Base-by-base conservation (phyloP, 2,329 filamentous ascomycete genomes). In the Lachnellula hyalina region DNA sequence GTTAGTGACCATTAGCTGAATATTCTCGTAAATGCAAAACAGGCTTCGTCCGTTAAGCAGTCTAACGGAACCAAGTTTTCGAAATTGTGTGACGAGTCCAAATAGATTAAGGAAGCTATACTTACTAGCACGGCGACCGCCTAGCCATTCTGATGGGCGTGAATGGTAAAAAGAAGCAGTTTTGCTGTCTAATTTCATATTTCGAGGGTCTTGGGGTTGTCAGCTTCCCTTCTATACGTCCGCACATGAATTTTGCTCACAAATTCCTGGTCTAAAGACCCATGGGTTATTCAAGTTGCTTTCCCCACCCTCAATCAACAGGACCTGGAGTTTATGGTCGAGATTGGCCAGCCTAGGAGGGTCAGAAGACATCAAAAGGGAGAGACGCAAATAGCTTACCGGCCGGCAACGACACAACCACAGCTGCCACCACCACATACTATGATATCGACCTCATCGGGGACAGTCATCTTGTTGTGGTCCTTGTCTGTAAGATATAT, bases 141-240 rank as follows among this genome's bases (percentile, higher is more conserved):
- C 81, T 25, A 92, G 81, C 76, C 82, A 87, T 70, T 47, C 23
- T 75, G 62, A 54, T 55, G 62, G 52, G 25, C 63, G 53, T 8
- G 87, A 90, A 70, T 91, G 83, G 68, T 92, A 93, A 72, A 92
- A 92, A 0, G 86, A 87, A 35, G 89, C 61, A 46, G 63, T 67
- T 45, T 65, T 65, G 55, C 86, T 90, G 77, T 68, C 66, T 47
- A 68, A 53, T 51, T 67, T 68, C 66, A 68, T 68, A 35, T 68
- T 68, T 46, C 58, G 61, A 6, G 66, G 66, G 50, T 63, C 63
- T 66, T 32, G n/a, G 0, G n/a, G 11, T 3, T 15, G 35, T 66
- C 42, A 63, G 54, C 28, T 32, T 32, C 28, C 28, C 28, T 12
- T 9, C 4, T 9, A 32, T 9, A 32, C 9, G 28, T 32, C 28